A percentile compares a stretch with the other conserved stretches of the same genome.
Conservation (phyloP, 345 rosid genomes). For the Odontarrhena argentea region DNA sequence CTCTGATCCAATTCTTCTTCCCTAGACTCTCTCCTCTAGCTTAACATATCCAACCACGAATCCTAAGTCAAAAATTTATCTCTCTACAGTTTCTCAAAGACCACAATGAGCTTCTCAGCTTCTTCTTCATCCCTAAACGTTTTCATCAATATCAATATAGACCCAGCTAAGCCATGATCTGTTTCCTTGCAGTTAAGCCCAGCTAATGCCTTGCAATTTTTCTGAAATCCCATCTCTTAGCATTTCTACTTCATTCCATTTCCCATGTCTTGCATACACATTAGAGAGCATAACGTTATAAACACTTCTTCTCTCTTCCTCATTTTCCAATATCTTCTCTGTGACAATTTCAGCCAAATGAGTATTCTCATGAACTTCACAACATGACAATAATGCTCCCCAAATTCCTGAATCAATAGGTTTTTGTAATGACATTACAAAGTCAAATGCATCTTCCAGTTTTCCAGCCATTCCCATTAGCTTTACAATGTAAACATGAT, state of each 20-base stretch:
- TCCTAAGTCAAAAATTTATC: not conserved
- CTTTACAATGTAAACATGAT: constrained; percentile 75
- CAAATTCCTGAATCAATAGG: constrained; percentile 78
- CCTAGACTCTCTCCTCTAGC: not conserved
- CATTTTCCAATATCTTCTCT: constrained; percentile 50
- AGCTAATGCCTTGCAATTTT: constrained; percentile 65
- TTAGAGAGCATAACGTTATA: constrained; percentile 79
- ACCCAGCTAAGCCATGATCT: constrained; percentile 4
- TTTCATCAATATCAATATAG: not conserved
- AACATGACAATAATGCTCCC: constrained; percentile 87
- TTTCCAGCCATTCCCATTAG: constrained; percentile 74
- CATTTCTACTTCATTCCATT: constrained; percentile 67
- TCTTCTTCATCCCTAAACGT: not conserved
- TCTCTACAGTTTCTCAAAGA: not conserved
- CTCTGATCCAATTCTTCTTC: not conserved
- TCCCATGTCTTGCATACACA: constrained; percentile 70
- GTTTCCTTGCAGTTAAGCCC: constrained; percentile 42
- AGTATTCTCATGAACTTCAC: constrained; percentile 57
- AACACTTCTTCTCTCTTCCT: constrained; percentile 60
- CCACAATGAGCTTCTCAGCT: not conserved
- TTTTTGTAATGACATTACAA: constrained; percentile 55
- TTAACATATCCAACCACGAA: not conserved
- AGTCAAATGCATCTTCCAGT: constrained; percentile 67
- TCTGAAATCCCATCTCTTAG: constrained; percentile 52
- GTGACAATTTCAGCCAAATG: constrained; percentile 69